Percentiles rank a stretch among this genome's conserved stretches.
These are phyloP conservation scores for Cyberlindnera xylosilytica DNA, from an alignment of 805 yeast genomes.

Conservation along the genomic window DNA sequence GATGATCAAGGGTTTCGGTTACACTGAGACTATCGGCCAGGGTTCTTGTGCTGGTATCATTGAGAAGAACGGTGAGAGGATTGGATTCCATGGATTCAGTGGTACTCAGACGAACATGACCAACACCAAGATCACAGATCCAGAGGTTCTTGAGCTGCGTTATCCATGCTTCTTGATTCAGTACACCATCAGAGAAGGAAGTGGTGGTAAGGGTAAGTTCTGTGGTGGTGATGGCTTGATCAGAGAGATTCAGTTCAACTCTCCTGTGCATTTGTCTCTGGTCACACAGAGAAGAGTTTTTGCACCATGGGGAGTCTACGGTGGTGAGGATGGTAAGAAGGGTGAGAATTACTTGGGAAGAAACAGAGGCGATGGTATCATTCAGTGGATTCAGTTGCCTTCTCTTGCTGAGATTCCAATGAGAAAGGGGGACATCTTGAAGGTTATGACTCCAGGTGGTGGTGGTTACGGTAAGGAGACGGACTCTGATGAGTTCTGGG, in stretches of 20 bases:
- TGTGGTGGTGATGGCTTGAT: conserved; percentile 51
- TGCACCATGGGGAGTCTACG: conserved; percentile 53
- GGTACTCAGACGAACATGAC: conserved; percentile 56
- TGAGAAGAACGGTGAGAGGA: conserved; percentile 71
- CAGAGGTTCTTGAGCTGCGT: conserved; percentile 50
- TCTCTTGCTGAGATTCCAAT: conserved; percentile 34
- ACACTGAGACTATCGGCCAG: conserved; percentile 54
- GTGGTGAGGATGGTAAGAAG: conserved; percentile 49
- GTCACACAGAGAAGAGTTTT: conserved; percentile 50
- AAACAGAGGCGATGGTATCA: conserved; percentile 30
- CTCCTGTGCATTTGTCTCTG: conserved; percentile 40
- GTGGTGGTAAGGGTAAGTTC: conserved; percentile 48
- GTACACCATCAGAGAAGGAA: conserved; percentile 40
- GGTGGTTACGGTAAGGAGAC: conserved; percentile 41
- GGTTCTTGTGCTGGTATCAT: conserved; percentile 51
- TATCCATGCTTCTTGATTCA: conserved; percentile 48
- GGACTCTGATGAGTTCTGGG: conserved; percentile 26
- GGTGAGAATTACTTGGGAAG: conserved; percentile 41
- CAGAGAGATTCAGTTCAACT: conserved; percentile 45
- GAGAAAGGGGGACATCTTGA: conserved; percentile 36
- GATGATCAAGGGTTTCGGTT: conserved; percentile 47
- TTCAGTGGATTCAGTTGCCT: conserved; percentile 34
- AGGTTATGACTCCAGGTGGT: conserved; percentile 42
- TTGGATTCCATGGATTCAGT: conserved; percentile 47
- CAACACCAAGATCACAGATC: conserved; percentile 53